These are phyloP conservation scores for Pelargonium citronellum DNA, from an alignment of 441 rosid genomes.

Conservation along the genomic window DNA sequence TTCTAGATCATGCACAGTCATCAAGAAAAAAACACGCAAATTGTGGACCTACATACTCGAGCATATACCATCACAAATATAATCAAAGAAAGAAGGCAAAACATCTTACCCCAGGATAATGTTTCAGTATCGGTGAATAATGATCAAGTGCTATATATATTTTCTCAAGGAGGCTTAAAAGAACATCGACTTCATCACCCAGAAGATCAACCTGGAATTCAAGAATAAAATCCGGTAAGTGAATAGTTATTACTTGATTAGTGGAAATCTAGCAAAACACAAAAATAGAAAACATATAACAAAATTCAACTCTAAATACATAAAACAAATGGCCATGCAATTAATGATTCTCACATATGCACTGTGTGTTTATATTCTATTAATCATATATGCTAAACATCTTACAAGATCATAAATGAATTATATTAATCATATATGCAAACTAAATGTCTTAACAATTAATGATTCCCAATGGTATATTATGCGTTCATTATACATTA, in stretches of 20 bases:
- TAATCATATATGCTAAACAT: neutral
- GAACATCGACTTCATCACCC: conserved; percentile 84
- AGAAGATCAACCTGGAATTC: conserved; percentile 78
- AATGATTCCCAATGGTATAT: neutral
- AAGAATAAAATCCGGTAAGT: conserved; percentile 15
- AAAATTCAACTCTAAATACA: too few species aligned
- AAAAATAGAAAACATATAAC: neutral
- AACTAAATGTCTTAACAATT: neutral
- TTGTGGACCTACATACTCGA: neutral
- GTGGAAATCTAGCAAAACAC: neutral
- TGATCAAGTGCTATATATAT: conserved; percentile 90
- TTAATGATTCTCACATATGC: too few species aligned
- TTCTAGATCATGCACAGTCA: neutral
- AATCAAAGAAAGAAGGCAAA: conserved; percentile 10
- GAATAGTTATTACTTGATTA: neutral
- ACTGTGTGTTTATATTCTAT: too few species aligned
- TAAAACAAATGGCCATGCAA: too few species aligned
- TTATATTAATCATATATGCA: too few species aligned
- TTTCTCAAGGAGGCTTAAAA: conserved; percentile 72
- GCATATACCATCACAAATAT: neutral
- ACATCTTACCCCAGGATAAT: conserved; percentile 83
- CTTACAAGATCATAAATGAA: neutral
- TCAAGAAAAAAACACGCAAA: neutral
- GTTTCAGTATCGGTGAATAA: conserved; percentile 79
- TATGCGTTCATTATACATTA: neutral